Conservation (phyloP, 257 asterid genomes). For the Capsicum pubescens region DNA sequence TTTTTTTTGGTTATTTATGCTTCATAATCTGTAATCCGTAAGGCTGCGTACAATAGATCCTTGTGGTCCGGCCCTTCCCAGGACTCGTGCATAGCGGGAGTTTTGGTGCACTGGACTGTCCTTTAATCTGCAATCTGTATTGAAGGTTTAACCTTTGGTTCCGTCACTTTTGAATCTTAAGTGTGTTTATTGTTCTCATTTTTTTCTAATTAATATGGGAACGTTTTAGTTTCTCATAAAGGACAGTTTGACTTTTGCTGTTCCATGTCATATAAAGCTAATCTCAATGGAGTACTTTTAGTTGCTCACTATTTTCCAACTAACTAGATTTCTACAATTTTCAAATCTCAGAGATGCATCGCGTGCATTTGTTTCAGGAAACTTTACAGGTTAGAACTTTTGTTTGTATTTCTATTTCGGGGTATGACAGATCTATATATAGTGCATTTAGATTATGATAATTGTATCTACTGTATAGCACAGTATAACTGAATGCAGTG, state of each 20-base stretch:
- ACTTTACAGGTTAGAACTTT: constrained; percentile 68
- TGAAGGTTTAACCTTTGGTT: background rate
- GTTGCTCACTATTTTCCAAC: background rate
- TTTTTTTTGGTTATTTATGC: constrained; percentile 9
- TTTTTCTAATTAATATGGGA: background rate
- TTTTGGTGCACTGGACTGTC: too few relatives aligned
- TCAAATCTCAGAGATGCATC: constrained; percentile 78
- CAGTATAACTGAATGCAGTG: background rate
- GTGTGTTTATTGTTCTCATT: background rate
- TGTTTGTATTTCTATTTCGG: constrained; percentile 6
- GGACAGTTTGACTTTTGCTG: background rate
- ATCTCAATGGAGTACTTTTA: background rate
- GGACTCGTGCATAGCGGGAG: too few relatives aligned
- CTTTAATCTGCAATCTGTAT: background rate
- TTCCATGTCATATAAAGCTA: background rate
- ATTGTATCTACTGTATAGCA: background rate
- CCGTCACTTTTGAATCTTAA: background rate
- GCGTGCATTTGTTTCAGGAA: constrained; percentile 93
- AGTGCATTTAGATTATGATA: background rate
- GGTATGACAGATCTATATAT: background rate
- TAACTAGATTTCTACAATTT: background rate
- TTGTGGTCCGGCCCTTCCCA: too few relatives aligned
- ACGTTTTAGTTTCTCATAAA: background rate
- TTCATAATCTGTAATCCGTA: background rate
- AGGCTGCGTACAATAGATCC: too few relatives aligned